Evolutionary conservation across 108 stramenopile species (phyloP), one percentile per base, ranked within the genome.

Genomic region (Cyclotella distinguenda): DNA sequence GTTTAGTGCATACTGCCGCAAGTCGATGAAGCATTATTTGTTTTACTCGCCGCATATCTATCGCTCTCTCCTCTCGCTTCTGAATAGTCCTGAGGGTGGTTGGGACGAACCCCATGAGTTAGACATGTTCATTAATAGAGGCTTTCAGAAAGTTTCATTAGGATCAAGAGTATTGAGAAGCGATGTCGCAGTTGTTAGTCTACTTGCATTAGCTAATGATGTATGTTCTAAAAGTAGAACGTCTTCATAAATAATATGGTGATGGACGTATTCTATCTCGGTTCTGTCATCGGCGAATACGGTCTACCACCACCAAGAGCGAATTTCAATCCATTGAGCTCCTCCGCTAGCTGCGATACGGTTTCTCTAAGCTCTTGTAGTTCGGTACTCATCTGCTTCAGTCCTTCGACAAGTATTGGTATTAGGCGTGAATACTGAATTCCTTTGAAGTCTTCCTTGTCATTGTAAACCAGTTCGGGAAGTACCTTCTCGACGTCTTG

Each of bases 21-120:
- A 31, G 13, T 40, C 22, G 51, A 31, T 31, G 10, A 31, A 10
- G 15, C 11, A 1, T 56, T 38, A 30, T 25, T 7, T 27, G 16
- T 22, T 27, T 27, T 44, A 32, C 34, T 32, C 46, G 8, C 6
- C 60, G 13, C 8, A 23, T 33, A 49, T 64, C 13, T 36, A 36
- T 44, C 34, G 47, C 25, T 49, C n/a, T 34, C 15, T 7, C 34
- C 3, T 21, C 25, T 48, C 12, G 30, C 70, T 53, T 49, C 35
- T 4, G 9, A 1, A 7, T 4, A 62, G 96, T 8, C 96, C 96
- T 0, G 96, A 97, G 70, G 95, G 96, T 18, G 96, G 96, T 0
- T 97, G 95, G 95, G 83, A 77, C 12, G 95, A 95, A 54, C 90
- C 90, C 0, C 48, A 83, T 43, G 95, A 97, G 73, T 60, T 97